Conservation (phyloP, 305 asterid species). For the Stenogyne calaminthoides region DNA sequence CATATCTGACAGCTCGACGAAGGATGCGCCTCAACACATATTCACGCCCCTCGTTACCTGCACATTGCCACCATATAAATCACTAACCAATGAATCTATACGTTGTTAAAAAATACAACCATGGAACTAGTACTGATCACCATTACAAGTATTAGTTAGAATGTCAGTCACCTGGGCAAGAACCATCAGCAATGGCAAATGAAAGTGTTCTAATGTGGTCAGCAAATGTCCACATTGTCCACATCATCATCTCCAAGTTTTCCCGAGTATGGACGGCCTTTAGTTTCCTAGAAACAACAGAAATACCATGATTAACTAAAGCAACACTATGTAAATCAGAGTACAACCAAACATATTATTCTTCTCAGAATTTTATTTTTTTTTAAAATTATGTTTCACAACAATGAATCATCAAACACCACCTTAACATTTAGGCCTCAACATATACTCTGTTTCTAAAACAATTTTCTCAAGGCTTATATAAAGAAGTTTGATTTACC, state of each 20-base stretch:
- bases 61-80: conserved; percentile 9
- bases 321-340: background rate
- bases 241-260: conserved; percentile 86
- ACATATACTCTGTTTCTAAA: background rate
- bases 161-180: conserved; percentile 78
- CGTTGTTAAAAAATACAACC: background rate
- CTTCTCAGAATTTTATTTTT: background rate
- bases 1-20: conserved; percentile 95
- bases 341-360: conserved; percentile 1
- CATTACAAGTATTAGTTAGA: background rate
- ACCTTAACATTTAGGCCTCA: background rate
- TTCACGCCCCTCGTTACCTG: too few species aligned
- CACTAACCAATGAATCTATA: conserved; percentile 1
- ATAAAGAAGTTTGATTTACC: conserved; percentile 9
- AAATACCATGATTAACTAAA: conserved; percentile 25
- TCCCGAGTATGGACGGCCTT: conserved; percentile 75
- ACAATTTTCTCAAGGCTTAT: background rate
- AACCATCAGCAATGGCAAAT: conserved; percentile 98
- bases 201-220: conserved; percentile 96
- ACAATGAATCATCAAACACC: conserved; percentile 20
- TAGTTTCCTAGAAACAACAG: conserved; percentile 59
- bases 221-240: conserved; percentile 83
- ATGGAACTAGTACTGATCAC: background rate
- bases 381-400: conserved; percentile 12
- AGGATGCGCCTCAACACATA: conserved; percentile 92